A percentile compares a stretch with the other conserved stretches of the same genome.
Conservation (phyloP, 352 stramenopile genomes). For the Phytophthora capsici region DNA sequence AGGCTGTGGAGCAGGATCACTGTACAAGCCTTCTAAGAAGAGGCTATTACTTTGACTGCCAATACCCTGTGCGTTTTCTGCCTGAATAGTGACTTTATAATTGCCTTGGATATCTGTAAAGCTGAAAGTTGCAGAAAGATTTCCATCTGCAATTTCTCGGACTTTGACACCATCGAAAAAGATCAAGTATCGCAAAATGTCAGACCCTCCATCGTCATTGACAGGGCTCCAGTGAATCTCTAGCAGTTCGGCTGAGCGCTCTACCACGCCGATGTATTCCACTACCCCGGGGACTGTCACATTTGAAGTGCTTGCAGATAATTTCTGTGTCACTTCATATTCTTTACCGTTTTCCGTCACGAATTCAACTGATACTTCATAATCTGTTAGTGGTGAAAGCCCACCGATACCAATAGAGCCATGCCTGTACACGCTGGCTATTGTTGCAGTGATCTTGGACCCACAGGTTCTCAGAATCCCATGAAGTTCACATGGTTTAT, state of each 20-base stretch:
- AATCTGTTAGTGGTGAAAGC: conserved; percentile 37
- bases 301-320: conserved; percentile 40
- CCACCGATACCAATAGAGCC: conserved; percentile 44
- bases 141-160: conserved; percentile 23
- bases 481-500: conserved; percentile 19
- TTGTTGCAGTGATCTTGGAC: conserved; percentile 5
- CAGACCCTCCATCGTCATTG: conserved; percentile 48
- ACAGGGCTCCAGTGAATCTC: conserved; percentile 57
- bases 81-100: conserved; percentile 42
- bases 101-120: background rate
- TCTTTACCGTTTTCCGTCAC: conserved; percentile 33
- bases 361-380: conserved; percentile 46
- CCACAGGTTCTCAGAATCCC: conserved; percentile 28
- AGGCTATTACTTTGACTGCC: conserved; percentile 33
- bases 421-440: conserved; percentile 42
- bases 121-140: conserved; percentile 33
- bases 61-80: conserved; percentile 43
- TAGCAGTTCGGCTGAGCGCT: conserved; percentile 30
- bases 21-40: background rate
- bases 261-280: conserved; percentile 34
- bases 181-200: conserved; percentile 46
- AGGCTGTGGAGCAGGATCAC: background rate
- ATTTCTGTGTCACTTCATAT: conserved; percentile 34
- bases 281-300: conserved; percentile 48
- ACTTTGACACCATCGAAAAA: conserved; percentile 54